Evolutionary conservation across 2,329 filamentous ascomycete species (phyloP), one percentile per base, ranked within the genome.

Genomic region (Fusarium oligoseptatum): DNA sequence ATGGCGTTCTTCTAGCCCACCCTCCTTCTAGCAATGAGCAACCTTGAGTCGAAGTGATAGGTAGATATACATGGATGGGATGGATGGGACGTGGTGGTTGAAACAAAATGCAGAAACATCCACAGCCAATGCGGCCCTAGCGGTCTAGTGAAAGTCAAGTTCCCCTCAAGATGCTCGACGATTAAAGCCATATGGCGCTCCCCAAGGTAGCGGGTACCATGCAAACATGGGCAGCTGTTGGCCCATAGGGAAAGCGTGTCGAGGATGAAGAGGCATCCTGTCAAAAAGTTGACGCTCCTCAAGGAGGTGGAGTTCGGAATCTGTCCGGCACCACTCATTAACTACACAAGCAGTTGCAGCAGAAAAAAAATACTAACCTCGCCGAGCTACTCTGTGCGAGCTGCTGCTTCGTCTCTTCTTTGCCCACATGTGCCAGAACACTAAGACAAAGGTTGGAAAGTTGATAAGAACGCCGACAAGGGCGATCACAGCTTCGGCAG

Each of bases 401-500:
- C 12, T 10, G 7, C 3, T 15, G 4, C 22, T 29, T 36, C n/a
- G 4, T 11, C 5, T 17, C 4, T 5, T 17, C 1, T 34, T 43
- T 22, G 5, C 56, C 48, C 57, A 70, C 14, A 70, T 20, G 20
- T 58, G 20, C 52, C 34, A 72, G 4, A 72, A 50, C 4, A 64
- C 43, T 8, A 72, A 11, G n/a, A 63, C 20, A 14, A 60, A 63
- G 8, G 24, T 60, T 6, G 70, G 64, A 5, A 71, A 12, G 29
- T 63, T 71, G 39, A 67, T 60, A 4, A 64, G 22, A 17, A 61
- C 37, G 6, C 43, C 70, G 1, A 67, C 20, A 1, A 71, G 14
- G 9, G 70, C 58, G 14, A 72, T 61, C 9, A 62, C 63, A 1
- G 63, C 67, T 12, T 72, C 67, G 2, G 32, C 15, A 17, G 67